Conservation (phyloP, 116 monocot genomes). For the Posidonia oceanica region DNA sequence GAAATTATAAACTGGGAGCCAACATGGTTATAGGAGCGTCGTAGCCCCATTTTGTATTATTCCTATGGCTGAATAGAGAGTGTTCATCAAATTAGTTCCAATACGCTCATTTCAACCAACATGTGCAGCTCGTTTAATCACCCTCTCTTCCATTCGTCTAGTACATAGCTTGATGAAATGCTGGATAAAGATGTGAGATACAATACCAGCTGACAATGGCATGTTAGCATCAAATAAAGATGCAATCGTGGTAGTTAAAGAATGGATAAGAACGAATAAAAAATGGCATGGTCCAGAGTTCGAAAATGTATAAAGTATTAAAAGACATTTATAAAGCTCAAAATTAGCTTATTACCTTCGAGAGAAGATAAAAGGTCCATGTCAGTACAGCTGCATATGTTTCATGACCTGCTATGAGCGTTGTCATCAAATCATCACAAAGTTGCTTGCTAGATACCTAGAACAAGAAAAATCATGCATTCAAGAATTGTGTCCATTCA, state of each 20-base stretch:
- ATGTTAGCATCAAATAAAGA: slow-evolving; percentile 3
- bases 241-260: background rate
- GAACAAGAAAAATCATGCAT: background rate
- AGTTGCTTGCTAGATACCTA: slow-evolving; percentile 97
- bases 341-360: slow-evolving; percentile 39
- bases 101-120: too few species aligned
- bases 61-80: too few species aligned
- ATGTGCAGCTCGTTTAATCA: too few species aligned
- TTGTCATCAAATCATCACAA: slow-evolving; percentile 96
- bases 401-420: slow-evolving; percentile 99
- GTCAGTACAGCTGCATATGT: slow-evolving; percentile 95
- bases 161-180: background rate
- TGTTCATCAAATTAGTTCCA: too few species aligned
- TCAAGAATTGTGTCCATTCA: background rate
- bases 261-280: background rate
- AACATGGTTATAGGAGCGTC: too few species aligned
- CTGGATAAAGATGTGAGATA: background rate
- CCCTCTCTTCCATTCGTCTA: too few species aligned
- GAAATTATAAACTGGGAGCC: too few species aligned
- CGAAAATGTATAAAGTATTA: background rate
- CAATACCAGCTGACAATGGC: background rate
- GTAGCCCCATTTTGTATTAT: too few species aligned
- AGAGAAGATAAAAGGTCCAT: slow-evolving; percentile 98
- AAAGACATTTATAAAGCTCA: background rate
- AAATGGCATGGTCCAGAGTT: background rate